Conservation (phyloP, 1,139 yeast genomes). For the Blastobotrys arbuscula region DNA sequence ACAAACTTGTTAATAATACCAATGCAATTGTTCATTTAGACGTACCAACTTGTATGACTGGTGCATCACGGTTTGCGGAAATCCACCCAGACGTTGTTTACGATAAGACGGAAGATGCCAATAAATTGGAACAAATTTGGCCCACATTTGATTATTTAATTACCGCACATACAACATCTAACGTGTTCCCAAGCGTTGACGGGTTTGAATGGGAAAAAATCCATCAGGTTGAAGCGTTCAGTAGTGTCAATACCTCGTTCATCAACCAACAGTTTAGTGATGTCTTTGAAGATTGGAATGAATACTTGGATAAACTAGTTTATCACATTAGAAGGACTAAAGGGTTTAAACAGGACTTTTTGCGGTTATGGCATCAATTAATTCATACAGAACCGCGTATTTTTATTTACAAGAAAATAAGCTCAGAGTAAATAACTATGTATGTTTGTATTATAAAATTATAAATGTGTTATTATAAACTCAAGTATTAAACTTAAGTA, state of each 20-base stretch:
- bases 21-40: slow-evolving; percentile 58
- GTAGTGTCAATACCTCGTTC: slow-evolving; percentile 31
- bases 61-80: slow-evolving; percentile 71
- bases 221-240: slow-evolving; percentile 35
- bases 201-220: slow-evolving; percentile 39
- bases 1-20: slow-evolving; percentile 31
- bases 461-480: too few relatives aligned
- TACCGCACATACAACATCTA: slow-evolving; percentile 38
- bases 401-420: slow-evolving; percentile 33
- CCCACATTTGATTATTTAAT: slow-evolving; percentile 54
- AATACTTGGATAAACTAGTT: not conserved
- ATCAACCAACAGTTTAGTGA: not conserved
- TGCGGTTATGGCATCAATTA: slow-evolving; percentile 12
- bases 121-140: slow-evolving; percentile 43
- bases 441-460: not conserved
- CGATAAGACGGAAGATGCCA: slow-evolving; percentile 64
- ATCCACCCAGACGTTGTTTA: slow-evolving; percentile 44
- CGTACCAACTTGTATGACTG: slow-evolving; percentile 82
- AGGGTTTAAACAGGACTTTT: slow-evolving; percentile 1
- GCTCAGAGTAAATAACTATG: not conserved
- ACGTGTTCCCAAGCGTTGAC: slow-evolving; percentile 21
- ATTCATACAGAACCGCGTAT: slow-evolving; percentile 23
- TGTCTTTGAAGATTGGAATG: not conserved
- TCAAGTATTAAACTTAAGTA: too few relatives aligned
- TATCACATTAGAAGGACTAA: slow-evolving; percentile 1